Percentiles rank a stretch among this genome's conserved stretches.
Conservation (phyloP, 768 basidiomycete genomes). For the Kwoniella heveanensis region DNA sequence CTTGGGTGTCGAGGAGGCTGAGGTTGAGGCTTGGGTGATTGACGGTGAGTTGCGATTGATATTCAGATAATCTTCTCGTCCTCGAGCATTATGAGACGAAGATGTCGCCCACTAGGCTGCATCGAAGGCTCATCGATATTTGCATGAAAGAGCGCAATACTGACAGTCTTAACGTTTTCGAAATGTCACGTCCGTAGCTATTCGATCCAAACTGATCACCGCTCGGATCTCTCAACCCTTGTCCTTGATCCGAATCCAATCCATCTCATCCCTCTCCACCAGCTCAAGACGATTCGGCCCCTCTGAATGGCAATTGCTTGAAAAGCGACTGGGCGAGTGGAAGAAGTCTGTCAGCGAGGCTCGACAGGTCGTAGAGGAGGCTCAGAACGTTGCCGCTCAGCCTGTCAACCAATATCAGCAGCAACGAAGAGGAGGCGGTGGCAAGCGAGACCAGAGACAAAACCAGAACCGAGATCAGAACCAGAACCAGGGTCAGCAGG, state of each 20-base stretch:
- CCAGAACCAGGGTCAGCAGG: conserved; percentile 11
- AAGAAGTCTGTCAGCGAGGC: conserved; percentile 49
- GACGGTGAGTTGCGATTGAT: conserved; percentile 54
- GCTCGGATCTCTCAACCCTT: conserved; percentile 53
- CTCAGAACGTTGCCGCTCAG: conserved; percentile 39
- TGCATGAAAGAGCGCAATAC: too few relatives aligned
- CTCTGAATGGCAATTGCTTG: conserved; percentile 50
- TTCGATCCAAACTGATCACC: conserved; percentile 46
- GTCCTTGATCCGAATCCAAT: conserved; percentile 45
- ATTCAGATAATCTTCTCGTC: too few relatives aligned
- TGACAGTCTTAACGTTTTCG: too few relatives aligned
- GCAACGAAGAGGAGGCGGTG: conserved; percentile 1
- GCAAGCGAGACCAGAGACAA: conserved; percentile 2
- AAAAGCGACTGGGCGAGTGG: conserved; percentile 51
- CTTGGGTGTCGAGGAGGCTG: conserved; percentile 39
- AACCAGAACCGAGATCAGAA: conserved; percentile 4
- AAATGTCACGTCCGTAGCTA: too few relatives aligned
- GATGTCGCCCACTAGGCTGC: too few relatives aligned
- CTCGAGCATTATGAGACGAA: too few relatives aligned
- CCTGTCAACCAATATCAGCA: conserved; percentile 14
- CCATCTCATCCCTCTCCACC: conserved; percentile 36
- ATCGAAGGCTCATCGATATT: too few relatives aligned
- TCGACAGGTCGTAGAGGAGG: conserved; percentile 45
- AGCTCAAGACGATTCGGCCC: conserved; percentile 39
- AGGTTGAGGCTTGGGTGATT: conserved; percentile 54